phyloP scores from a whole-genome alignment of 345 rosid genomes.

The Sisymbrium irio region DNA sequence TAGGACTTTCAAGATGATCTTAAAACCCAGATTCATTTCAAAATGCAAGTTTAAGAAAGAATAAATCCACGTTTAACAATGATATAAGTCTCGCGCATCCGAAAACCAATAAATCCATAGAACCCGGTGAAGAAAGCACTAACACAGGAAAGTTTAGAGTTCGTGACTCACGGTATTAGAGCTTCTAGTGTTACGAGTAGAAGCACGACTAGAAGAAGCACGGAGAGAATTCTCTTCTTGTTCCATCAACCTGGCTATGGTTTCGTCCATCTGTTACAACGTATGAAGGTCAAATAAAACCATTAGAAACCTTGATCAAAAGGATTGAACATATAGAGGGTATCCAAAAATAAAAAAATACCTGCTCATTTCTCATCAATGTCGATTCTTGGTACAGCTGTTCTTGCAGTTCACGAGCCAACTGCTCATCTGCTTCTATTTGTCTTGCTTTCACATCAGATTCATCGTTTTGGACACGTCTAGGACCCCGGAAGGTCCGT shows the following conservation, averaged over 20 bases:
- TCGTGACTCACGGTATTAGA: conserved; percentile 43
- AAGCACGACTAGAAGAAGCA: conserved; percentile 35
- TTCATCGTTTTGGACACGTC: conserved; percentile 37
- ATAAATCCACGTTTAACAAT: not conserved
- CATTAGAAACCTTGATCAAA: conserved; percentile 4
- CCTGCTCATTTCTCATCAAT: conserved; percentile 45
- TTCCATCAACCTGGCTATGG: conserved; percentile 57
- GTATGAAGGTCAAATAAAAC: not conserved
- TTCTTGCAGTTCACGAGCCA: conserved; percentile 93
- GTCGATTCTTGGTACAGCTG: conserved; percentile 65
- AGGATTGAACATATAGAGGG: not conserved
- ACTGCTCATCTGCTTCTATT: conserved; percentile 81
- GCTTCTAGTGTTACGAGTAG: conserved; percentile 29
- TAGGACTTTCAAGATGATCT: conserved; percentile 1
- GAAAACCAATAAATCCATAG: not conserved
- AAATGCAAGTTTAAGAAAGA: conserved; percentile 2
- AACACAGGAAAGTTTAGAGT: not conserved
- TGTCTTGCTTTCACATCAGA: conserved; percentile 66
- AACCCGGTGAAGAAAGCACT: not conserved
- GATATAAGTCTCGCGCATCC: not conserved
- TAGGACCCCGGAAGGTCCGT: conserved; percentile 29
- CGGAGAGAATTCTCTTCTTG: conserved; percentile 52
- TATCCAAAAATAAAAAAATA: conserved; percentile 9
- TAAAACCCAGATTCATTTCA: not conserved
- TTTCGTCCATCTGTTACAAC: conserved; percentile 56